Conservation (phyloP, 2,329 filamentous ascomycete genomes). For the Leptosphaerulina australis region DNA sequence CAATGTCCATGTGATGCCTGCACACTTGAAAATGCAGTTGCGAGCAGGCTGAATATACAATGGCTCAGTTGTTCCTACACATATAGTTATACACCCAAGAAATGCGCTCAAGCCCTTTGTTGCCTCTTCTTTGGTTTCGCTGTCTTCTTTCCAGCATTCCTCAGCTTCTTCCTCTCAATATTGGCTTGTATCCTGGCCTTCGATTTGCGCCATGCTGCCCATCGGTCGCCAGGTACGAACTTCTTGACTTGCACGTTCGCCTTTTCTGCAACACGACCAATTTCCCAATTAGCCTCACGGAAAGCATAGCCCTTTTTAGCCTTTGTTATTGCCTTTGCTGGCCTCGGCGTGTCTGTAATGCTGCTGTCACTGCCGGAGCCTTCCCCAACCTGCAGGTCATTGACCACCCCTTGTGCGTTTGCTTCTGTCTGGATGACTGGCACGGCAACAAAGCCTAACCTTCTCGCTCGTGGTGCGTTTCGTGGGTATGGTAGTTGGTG, state of each 20-base stretch:
- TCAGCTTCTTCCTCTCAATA: conserved; percentile 62
- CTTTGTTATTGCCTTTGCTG: conserved; percentile 23
- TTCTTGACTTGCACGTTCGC: conserved; percentile 62
- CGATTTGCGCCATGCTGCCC: conserved; percentile 69
- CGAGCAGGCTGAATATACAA: conserved; percentile 18
- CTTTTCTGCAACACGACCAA: conserved; percentile 67
- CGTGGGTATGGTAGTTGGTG: conserved; percentile 78
- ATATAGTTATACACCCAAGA: conserved; percentile 29
- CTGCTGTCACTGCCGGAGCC: conserved; percentile 29
- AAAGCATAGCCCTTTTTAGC: conserved; percentile 65
- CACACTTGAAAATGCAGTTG: background rate
- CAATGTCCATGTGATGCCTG: background rate
- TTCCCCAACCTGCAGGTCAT: conserved; percentile 28
- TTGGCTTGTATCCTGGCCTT: conserved; percentile 58
- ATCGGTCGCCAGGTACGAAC: conserved; percentile 65
- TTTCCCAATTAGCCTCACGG: conserved; percentile 70
- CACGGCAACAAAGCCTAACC: conserved; percentile 73
- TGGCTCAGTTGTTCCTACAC: conserved; percentile 28
- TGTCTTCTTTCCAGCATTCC: conserved; percentile 51
- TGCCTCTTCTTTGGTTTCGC: conserved; percentile 41
- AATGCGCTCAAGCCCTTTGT: conserved; percentile 16
- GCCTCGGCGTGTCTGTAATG: conserved; percentile 43
- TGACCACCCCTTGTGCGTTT: conserved; percentile 28
- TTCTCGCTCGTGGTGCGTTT: conserved; percentile 75
- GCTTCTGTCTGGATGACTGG: conserved; percentile 32